Conservation (phyloP, 768 basidiomycete genomes). For the Mycena venus region DNA sequence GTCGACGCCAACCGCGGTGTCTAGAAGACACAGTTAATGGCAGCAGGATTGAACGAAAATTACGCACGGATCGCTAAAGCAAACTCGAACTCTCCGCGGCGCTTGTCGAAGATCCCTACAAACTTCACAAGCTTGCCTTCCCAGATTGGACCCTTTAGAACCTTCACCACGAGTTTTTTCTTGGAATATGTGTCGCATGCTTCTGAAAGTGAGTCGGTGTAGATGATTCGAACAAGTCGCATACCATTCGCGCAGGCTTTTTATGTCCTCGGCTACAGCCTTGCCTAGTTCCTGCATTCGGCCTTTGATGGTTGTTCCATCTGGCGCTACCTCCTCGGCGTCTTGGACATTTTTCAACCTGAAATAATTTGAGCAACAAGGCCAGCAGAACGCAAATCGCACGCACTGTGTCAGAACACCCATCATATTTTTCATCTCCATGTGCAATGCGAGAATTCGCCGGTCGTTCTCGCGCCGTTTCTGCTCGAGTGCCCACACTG, state of each 20-base stretch:
- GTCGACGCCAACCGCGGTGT: slow-evolving; percentile 41
- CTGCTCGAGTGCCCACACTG: slow-evolving; percentile 52
- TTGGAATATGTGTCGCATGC: slow-evolving; percentile 17
- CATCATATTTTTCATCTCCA: slow-evolving; percentile 59
- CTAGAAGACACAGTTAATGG: too few relatives aligned
- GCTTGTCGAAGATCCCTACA: slow-evolving; percentile 37
- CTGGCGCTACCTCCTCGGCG: slow-evolving; percentile 39
- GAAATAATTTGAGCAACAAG: not conserved
- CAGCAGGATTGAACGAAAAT: too few relatives aligned
- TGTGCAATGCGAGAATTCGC: slow-evolving; percentile 50
- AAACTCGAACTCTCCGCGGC: slow-evolving; percentile 42
- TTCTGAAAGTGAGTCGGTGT: slow-evolving; percentile 29
- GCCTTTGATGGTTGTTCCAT: slow-evolving; percentile 47
- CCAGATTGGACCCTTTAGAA: slow-evolving; percentile 47
- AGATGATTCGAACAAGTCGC: slow-evolving; percentile 38
- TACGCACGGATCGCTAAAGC: slow-evolving; percentile 44
- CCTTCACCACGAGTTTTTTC: slow-evolving; percentile 38
- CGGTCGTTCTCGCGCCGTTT: slow-evolving; percentile 56
- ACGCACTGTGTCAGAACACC: slow-evolving; percentile 48
- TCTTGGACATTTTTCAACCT: slow-evolving; percentile 49
- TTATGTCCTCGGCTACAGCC: slow-evolving; percentile 44
- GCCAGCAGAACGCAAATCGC: not conserved
- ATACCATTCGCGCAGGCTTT: slow-evolving; percentile 47
- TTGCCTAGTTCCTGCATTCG: slow-evolving; percentile 45
- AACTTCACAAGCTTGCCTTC: slow-evolving; percentile 40